Percentiles rank a stretch among this genome's conserved stretches.
Evolutionary conservation across 2,329 filamentous ascomycete species (phyloP).

Genomic region (Xylaria polymorpha): DNA sequence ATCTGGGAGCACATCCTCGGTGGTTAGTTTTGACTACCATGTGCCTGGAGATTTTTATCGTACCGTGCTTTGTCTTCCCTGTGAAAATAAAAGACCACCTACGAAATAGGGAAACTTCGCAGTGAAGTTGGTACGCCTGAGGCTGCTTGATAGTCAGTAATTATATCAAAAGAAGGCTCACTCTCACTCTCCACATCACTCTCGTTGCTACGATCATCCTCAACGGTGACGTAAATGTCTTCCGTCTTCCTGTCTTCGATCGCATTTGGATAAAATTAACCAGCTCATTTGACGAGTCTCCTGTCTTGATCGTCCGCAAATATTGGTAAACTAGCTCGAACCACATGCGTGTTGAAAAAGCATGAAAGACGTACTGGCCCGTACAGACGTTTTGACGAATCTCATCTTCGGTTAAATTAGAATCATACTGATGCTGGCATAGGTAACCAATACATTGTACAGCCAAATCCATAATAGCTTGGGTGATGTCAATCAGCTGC

Average conservation of each 20-base stretch:
- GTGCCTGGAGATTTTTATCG: too few species aligned
- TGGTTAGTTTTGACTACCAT: neutral
- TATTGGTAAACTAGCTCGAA: constrained; percentile 13
- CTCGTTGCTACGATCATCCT: neutral
- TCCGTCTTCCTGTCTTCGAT: neutral
- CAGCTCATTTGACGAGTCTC: neutral
- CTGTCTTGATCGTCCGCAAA: neutral
- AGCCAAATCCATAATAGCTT: constrained; percentile 11
- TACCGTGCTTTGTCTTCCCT: neutral
- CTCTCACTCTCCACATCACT: neutral
- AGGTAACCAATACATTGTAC: constrained; percentile 10
- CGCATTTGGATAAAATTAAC: neutral
- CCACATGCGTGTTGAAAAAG: constrained; percentile 10
- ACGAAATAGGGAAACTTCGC: neutral
- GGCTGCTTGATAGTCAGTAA: neutral
- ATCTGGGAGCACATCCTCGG: neutral
- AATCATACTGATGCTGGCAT: constrained; percentile 8
- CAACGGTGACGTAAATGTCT: too few species aligned
- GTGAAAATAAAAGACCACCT: neutral
- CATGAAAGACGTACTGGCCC: constrained; percentile 12
- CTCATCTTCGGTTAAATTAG: neutral
- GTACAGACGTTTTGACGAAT: neutral
- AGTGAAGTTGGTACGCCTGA: neutral
- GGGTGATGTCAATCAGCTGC: constrained; percentile 1
- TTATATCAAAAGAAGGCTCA: neutral